Evolutionary conservation across 139 green algal species (phyloP).

Genomic region (Chlamydomonas sp.): DNA sequence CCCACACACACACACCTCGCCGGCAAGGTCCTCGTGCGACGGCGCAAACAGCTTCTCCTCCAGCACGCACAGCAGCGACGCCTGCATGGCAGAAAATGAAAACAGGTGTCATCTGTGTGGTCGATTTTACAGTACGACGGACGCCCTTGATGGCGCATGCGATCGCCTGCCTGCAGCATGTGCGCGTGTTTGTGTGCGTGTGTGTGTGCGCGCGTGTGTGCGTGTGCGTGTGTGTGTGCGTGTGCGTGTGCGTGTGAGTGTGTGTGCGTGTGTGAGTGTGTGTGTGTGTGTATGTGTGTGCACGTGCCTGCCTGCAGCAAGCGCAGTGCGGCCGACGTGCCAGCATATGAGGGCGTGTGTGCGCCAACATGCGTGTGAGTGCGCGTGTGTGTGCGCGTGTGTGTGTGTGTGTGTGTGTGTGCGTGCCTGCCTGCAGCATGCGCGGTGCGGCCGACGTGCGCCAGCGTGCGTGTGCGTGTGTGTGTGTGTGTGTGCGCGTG

Average conservation of each 20-base stretch:
- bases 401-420: background rate
- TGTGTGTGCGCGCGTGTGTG: background rate
- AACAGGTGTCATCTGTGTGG: constrained; percentile 30
- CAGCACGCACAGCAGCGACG: constrained; percentile 56
- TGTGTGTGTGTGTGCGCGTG: background rate
- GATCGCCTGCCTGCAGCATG: too few relatives aligned
- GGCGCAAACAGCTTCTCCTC: constrained; percentile 57
- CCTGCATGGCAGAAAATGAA: too few relatives aligned
- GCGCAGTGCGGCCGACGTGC: constrained; percentile 55
- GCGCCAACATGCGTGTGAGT: background rate
- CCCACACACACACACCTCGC: too few relatives aligned
- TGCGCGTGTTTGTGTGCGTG: too few relatives aligned
- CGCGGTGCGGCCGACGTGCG: too few relatives aligned
- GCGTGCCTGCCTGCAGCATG: too few relatives aligned
- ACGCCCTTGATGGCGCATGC: too few relatives aligned
- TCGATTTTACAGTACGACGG: too few relatives aligned
- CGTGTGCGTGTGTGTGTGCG: background rate
- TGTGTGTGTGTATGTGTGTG: background rate
- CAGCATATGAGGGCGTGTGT: too few relatives aligned
- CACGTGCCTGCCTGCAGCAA: background rate
- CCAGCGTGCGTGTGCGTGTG: background rate
- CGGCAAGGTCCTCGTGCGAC: constrained; percentile 23
- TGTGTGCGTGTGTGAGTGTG: background rate
- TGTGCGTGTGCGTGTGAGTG: background rate
- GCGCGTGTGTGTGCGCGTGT: background rate